These are phyloP conservation scores for Auxenochlorella pyrenoidosa DNA, from an alignment of 139 green algal species.

Conservation along the genomic window DNA sequence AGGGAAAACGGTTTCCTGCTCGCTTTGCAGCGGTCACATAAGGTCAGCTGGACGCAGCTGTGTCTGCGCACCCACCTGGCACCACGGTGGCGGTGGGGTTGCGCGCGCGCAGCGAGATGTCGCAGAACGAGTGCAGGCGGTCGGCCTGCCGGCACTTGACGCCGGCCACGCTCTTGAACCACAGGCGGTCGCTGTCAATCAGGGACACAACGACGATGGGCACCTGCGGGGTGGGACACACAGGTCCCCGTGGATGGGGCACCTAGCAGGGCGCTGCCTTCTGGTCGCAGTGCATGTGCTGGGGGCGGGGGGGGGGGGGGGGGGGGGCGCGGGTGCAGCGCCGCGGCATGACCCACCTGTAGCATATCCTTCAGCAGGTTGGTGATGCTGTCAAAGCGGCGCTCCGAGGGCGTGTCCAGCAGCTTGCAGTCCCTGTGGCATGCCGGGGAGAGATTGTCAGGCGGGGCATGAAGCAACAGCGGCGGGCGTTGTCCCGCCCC, in stretches of 20 bases:
- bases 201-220: neutral
- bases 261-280: no score
- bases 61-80: neutral
- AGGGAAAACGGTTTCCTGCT: no score
- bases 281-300: no score
- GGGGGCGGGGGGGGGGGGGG: no score
- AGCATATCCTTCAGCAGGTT: neutral
- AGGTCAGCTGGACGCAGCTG: neutral
- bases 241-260: neutral
- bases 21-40: no score
- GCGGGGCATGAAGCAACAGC: neutral
- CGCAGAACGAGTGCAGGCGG: constrained; percentile 15
- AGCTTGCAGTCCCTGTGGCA: neutral
- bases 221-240: neutral
- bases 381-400: constrained; percentile 6
- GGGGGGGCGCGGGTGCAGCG: no score
- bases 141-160: neutral
- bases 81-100: constrained; percentile 1
- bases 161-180: neutral
- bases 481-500: neutral
- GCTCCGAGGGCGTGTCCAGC: neutral
- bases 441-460: neutral
- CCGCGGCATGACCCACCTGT: constrained; percentile 10
- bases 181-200: neutral
- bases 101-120: neutral